Evolutionary conservation across 1,139 yeast genomes (phyloP), one percentile per base, ranked within the genome.

Genomic region (Diutina sp.): DNA sequence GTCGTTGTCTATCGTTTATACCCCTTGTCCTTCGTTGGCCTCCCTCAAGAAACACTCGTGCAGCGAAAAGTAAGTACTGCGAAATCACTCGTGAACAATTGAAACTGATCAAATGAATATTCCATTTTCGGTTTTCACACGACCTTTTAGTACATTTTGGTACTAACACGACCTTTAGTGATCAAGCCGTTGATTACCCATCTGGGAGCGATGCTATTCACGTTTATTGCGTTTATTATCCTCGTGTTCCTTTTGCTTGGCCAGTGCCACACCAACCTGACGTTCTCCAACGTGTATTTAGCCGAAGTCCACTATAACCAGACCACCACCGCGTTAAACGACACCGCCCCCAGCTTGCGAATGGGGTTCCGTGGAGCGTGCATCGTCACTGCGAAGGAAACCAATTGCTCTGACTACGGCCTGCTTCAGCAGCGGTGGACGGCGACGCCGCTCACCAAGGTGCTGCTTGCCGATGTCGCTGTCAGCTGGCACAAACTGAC

Each of bases 191-290:
- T 44, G 8, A 18, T 44, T 44, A 8, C 25, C 46, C 46, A 25
- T 6, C 46, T 44, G 25, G 18, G 25, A 18, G 25, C 25, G 46
- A 44, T 18, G 46, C 6, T 50, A 9, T 30, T 30, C 18, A 38
- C 41, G 21, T 50, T 50, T 32, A 32, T 50, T 50, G 8, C n/a
- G 28, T 16, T 18, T 3, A 50, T 62, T 38, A 58, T 62, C 6
- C 58, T 61, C 46, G 61, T 60, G 6, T 62, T 62, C 38, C 60
- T 62, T 12, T 58, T 62, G 16, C 56, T 61, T 38, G 63, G 63
- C 4, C 60, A 62, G n/a, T 58, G 58, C 12, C 55, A 59, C 28
- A 53, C 63, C 9, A 53, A 47, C 44, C 32, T 57, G 3, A 54
- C 63, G 7, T 60, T 58, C 56, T 56, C 59, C 47, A 54, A 58